phyloP scores from a whole-genome alignment of 371 early-diverging fungal species.

The Syncephalis fuscata region DNA sequence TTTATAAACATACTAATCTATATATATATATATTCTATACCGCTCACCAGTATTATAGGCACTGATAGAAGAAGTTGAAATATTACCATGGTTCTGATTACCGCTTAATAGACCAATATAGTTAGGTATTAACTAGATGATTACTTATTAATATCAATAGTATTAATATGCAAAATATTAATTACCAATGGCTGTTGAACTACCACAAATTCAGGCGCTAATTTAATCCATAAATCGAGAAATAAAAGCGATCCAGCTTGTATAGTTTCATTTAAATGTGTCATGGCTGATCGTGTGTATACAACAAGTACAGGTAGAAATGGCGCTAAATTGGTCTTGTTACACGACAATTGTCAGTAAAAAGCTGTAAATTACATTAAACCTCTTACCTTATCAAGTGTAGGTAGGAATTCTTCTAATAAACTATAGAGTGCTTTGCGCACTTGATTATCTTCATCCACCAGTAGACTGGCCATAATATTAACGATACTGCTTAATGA shows the following conservation, averaged over 20 bases:
- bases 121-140: constrained; percentile 23
- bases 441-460: constrained; percentile 33
- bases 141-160: not conserved
- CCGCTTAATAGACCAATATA: constrained; percentile 22
- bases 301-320: constrained; percentile 61
- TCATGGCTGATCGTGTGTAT: constrained; percentile 75
- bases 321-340: constrained; percentile 43
- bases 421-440: constrained; percentile 10
- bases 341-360: not conserved
- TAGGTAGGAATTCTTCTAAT: constrained; percentile 15
- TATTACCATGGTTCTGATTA: constrained; percentile 10
- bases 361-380: not conserved
- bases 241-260: constrained; percentile 61
- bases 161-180: not conserved
- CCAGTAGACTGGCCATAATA: constrained; percentile 28
- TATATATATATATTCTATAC: too few relatives aligned
- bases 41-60: too few relatives aligned
- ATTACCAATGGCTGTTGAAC: constrained; percentile 2
- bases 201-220: constrained; percentile 37
- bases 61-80: constrained; percentile 11
- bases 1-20: too few relatives aligned
- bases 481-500: constrained; percentile 52
- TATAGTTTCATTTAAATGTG: constrained; percentile 77
- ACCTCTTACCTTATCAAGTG: constrained; percentile 10
- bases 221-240: constrained; percentile 52